These are phyloP conservation scores for Elongisporangium undulatum DNA, from an alignment of 352 stramenopile genomes.

Conservation along the genomic window DNA sequence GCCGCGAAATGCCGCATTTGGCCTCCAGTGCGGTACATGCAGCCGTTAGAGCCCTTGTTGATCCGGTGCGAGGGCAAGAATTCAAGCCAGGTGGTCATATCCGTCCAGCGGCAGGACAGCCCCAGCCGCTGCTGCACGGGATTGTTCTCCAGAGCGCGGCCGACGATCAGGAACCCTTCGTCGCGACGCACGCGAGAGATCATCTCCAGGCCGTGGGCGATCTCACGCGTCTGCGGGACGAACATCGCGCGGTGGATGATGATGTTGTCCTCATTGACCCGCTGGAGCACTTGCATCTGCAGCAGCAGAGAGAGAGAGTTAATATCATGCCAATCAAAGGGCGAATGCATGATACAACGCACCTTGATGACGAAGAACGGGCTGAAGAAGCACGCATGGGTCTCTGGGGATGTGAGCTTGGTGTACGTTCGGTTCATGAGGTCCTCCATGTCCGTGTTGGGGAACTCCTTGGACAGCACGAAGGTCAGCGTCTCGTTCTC, in stretches of 20 bases:
- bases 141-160: conserved; percentile 14
- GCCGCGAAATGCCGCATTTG: conserved; percentile 36
- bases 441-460: conserved; percentile 5
- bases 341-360: neutral
- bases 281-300: conserved; percentile 16
- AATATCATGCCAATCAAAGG: neutral
- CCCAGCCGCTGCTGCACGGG: conserved; percentile 48
- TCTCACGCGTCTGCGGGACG: conserved; percentile 13
- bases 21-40: conserved; percentile 46
- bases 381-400: conserved; percentile 16
- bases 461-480: conserved; percentile 13
- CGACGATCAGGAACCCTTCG: neutral
- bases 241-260: conserved; percentile 18
- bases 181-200: conserved; percentile 10
- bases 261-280: conserved; percentile 21
- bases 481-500: conserved; percentile 10
- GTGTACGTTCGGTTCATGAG: conserved; percentile 28
- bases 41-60: conserved; percentile 15
- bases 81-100: conserved; percentile 41
- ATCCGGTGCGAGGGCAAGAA: conserved; percentile 22
- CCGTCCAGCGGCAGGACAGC: conserved; percentile 40
- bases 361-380: conserved; percentile 13
- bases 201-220: conserved; percentile 16
- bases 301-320: too few relatives aligned
- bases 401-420: conserved; percentile 8